Percentiles rank a stretch among this genome's conserved stretches.
Conservation (phyloP, 2,329 filamentous ascomycete genomes). For the Apiospora arundinis region DNA sequence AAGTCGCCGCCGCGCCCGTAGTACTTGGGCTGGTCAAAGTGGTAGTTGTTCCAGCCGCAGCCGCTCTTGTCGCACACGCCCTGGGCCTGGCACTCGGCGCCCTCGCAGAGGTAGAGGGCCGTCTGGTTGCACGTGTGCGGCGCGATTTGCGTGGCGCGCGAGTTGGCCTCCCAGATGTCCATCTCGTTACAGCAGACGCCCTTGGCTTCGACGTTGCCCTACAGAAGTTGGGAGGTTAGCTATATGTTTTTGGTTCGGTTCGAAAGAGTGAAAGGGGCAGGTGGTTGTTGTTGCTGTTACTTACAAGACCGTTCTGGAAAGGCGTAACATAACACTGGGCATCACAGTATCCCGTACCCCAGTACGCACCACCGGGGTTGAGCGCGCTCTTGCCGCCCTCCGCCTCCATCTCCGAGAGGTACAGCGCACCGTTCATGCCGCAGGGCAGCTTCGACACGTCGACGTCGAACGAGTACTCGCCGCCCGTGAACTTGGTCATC, state of each 20-base stretch:
- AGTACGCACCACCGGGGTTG: constrained; percentile 44
- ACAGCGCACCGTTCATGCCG: constrained; percentile 68
- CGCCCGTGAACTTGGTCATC: constrained; percentile 63
- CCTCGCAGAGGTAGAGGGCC: constrained; percentile 40
- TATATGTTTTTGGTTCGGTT: no score
- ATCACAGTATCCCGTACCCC: constrained; percentile 47
- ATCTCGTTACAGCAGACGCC: constrained; percentile 47
- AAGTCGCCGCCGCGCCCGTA: constrained; percentile 42
- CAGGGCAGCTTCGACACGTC: constrained; percentile 67
- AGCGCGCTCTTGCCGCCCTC: constrained; percentile 59
- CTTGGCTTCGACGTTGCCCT: constrained; percentile 43
- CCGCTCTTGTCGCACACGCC: constrained; percentile 45
- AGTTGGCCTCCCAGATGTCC: constrained; percentile 48
- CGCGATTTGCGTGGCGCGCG: constrained; percentile 42
- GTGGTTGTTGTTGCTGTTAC: constrained; percentile 23
- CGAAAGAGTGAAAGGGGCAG: neutral
- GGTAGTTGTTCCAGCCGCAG: constrained; percentile 45
- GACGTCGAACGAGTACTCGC: constrained; percentile 69
- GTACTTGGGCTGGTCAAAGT: constrained; percentile 38
- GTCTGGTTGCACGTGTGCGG: constrained; percentile 45
- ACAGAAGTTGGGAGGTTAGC: constrained; percentile 25
- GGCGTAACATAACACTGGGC: constrained; percentile 45
- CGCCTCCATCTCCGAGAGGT: constrained; percentile 64
- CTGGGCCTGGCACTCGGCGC: constrained; percentile 37
- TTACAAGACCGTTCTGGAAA: constrained; percentile 46